Percentiles rank a stretch among this genome's conserved stretches.
phyloP scores from a whole-genome alignment of 306 rosid species.

The Pterocarpus santalinus region DNA sequence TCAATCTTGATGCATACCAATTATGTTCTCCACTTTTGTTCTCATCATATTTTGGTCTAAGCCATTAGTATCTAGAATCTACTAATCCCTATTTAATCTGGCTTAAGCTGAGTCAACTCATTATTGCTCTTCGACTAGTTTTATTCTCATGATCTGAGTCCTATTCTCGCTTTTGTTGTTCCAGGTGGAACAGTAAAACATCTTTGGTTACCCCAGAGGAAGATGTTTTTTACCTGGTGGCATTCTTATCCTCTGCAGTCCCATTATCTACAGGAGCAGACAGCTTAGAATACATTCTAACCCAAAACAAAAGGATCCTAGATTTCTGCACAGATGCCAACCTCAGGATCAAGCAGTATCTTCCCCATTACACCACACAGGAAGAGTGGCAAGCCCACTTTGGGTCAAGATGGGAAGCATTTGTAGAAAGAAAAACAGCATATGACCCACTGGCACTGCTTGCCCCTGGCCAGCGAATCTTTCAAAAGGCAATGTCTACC shows the following conservation, averaged over 20 bases:
- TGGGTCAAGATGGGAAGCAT: constrained; percentile 74
- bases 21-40: background rate
- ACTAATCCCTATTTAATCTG: too few species aligned
- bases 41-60: too few species aligned
- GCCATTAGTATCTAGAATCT: background rate
- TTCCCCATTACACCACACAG: constrained; percentile 76
- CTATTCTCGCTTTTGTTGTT: constrained; percentile 29
- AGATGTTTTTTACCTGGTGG: constrained; percentile 83
- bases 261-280: constrained; percentile 74
- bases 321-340: constrained; percentile 59
- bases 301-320: constrained; percentile 74
- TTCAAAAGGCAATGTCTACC: constrained; percentile 69
- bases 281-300: constrained; percentile 67
- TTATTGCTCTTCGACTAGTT: too few species aligned
- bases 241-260: constrained; percentile 79
- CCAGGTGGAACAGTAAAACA: constrained; percentile 85
- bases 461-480: constrained; percentile 93
- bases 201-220: constrained; percentile 91
- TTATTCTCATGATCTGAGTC: background rate
- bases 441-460: constrained; percentile 94
- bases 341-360: constrained; percentile 80
- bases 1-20: constrained; percentile 3
- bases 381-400: constrained; percentile 89
- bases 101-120: too few species aligned
- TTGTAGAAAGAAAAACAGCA: constrained; percentile 66